These are phyloP conservation scores for Clathrospora elynae DNA, from an alignment of 2,329 filamentous ascomycete genomes.

Conservation along the genomic window DNA sequence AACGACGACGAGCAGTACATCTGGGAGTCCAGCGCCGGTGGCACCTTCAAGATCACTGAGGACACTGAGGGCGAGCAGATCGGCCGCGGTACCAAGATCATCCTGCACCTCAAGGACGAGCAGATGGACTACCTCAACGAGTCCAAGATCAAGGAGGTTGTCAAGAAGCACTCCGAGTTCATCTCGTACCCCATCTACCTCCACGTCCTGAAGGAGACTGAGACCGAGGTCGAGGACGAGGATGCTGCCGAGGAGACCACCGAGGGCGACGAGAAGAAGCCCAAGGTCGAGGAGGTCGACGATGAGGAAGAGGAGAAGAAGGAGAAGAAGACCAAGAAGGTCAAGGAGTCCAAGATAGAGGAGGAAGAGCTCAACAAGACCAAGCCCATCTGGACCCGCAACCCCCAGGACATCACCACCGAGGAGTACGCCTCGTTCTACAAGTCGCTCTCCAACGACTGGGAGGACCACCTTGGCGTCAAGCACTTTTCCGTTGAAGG, in stretches of 20 bases:
- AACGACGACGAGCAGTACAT: constrained; percentile 99
- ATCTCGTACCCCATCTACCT: constrained; percentile 99
- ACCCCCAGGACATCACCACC: constrained; percentile 89
- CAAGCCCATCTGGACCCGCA: constrained; percentile 99
- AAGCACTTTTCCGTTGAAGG: constrained; percentile 99
- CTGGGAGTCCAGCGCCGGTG: constrained; percentile 97
- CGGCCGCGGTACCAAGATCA: constrained; percentile 95
- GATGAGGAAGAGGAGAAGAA: constrained; percentile 86
- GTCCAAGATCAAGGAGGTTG: constrained; percentile 99
- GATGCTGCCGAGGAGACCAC: constrained; percentile 70
- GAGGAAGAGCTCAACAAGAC: constrained; percentile 99
- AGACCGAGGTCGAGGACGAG: constrained; percentile 98
- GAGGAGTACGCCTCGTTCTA: constrained; percentile 99
- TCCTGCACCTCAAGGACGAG: constrained; percentile 99
- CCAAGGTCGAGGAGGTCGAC: constrained; percentile 91
- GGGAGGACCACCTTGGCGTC: constrained; percentile 98
- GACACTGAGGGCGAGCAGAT: constrained; percentile 91
- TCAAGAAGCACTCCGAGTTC: constrained; percentile 99
- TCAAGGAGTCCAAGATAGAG: constrained; percentile 98
- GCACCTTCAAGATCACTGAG: constrained; percentile 90
- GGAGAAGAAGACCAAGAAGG: constrained; percentile 96
- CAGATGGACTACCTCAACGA: constrained; percentile 98
- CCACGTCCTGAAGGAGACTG: constrained; percentile 97
- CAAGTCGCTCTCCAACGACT: constrained; percentile 99
- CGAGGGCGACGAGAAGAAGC: constrained; percentile 88